Base-by-base conservation (phyloP, 768 basidiomycete species). In the Kwoniella heveanensis region DNA sequence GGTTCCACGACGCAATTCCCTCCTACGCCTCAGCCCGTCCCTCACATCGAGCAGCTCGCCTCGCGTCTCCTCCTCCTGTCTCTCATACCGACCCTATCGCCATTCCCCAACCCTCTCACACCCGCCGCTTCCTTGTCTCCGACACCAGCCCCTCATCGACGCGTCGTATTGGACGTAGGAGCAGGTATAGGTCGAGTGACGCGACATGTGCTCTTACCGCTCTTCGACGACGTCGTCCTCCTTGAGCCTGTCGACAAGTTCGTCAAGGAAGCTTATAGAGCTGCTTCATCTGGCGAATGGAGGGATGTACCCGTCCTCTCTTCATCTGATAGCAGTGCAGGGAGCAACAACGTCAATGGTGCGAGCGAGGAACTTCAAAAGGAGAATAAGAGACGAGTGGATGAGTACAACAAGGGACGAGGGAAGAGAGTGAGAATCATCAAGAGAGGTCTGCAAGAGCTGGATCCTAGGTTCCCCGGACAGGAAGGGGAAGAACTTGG, bases 131-230 rank as follows among this genome's bases (percentile, higher is more conserved):
- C 55, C 10, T 36, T 57, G 2, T 37, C 62, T 2, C 9, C 57
- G 4, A 44, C 13, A 3, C 73, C 72, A 15, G n/a, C 76, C 12
- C 9, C 4, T 44, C 82, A 83, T 24, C 83, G 86, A 50, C 48
- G 48, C 4, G 86, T 91, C 49, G 93, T 90, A 0, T 84, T 99
- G 22, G 95, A 99, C 73, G 91, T 93, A 62, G 95, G 83, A 47
- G 93, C 93, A 6, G 95, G 95, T 12, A 88, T 99, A 52, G 95
- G 95, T 12, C 88, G 95, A 56, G 92, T 96, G 26, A 95, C 93
- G 0, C 83, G 86, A 1, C 87, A 90, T 68, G 91, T 93, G 13
- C 86, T 99, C 32, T 85, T 97, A n/a, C 89, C 88, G 71, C 87
- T 97, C 57, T 85, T 93, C 66, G 85, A 87, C 24, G 89, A 92